Base-by-base conservation (phyloP, 108 stramenopile genomes). In the Craspedostauros australis region DNA sequence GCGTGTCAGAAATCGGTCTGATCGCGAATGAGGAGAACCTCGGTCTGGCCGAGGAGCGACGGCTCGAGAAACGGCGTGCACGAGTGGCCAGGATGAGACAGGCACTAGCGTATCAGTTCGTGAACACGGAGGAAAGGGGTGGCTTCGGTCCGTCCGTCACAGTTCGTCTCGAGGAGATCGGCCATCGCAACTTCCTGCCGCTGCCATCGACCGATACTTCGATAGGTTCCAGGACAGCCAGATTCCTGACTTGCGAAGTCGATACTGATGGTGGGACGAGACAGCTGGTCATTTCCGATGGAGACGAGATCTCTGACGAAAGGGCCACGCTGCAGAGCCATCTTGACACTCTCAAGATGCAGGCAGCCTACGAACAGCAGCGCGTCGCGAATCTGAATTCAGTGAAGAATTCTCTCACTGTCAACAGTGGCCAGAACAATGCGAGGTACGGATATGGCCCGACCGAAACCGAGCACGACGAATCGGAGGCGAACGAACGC, bases 161-260 rank as follows among this genome's bases (percentile, higher is more conserved):
- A 15, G 70, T 95, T 0, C 80, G 78, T 34, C 62, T 95, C 29
- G 93, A 95, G 61, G 93, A 90, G 62, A 91, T 95, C 37, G 93
- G 93, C 7, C 85, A 68, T 58, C 57, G 58, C 1, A 77, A 66
- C 21, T 45, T 59, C 9, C 66, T 94, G 4, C 85, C 89, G 7
- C 57, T 72, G 18, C 83, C 79, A 43, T 47, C 50, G 3, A 58
- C 49, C 29, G 54, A 62, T 21, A n/a, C n/a, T n/a, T n/a, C n/a
- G n/a, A n/a, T n/a, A n/a, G 50, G 20, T 22, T 41, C 30, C 14
- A 16, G 29, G 21, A 37, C 23, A 32, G 60, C 60, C 20, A 58
- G 60, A 15, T 54, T 51, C 52, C 56, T 87, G 12, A 50, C 73
- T 44, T 84, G 87, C 41, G 59, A 68, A 33, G 82, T 91, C 19